These are phyloP conservation scores for Domatiomyces catenatus DNA, from an alignment of 2,329 filamentous ascomycete species.

Conservation along the genomic window DNA sequence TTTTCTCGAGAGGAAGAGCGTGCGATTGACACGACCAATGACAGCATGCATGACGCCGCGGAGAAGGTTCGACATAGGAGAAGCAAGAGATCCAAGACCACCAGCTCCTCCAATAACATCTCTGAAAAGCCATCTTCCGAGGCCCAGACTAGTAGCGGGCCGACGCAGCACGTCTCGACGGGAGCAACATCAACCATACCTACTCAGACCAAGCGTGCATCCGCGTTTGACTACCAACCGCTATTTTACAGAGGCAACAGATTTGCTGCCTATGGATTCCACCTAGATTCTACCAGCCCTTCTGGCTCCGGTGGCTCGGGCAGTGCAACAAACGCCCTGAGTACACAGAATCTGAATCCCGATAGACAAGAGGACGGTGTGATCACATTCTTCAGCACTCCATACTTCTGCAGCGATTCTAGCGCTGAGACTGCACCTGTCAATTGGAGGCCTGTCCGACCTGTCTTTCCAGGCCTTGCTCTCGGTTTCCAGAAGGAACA, in stretches of 20 bases:
- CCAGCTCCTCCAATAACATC: slow-evolving; percentile 28
- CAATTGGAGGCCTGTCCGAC: slow-evolving; percentile 3
- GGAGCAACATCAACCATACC: slow-evolving; percentile 1
- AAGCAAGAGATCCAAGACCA: slow-evolving; percentile 35
- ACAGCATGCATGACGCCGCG: slow-evolving; percentile 4
- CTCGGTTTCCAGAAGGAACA: slow-evolving; percentile 5
- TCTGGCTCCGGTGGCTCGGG: slow-evolving; percentile 33
- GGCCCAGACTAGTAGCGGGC: slow-evolving; percentile 4
- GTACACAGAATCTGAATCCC: slow-evolving; percentile 34
- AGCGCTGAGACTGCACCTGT: slow-evolving; percentile 22
- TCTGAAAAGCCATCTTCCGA: slow-evolving; percentile 9
- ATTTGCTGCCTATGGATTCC: slow-evolving; percentile 30
- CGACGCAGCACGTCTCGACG: slow-evolving; percentile 1
- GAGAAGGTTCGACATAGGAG: slow-evolving; percentile 29
- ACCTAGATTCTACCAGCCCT: slow-evolving; percentile 35
- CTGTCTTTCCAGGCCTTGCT: slow-evolving; percentile 1
- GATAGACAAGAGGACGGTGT: slow-evolving; percentile 44
- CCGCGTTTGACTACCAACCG: slow-evolving; percentile 27
- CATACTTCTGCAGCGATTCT: slow-evolving; percentile 66
- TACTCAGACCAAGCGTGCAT: not conserved
- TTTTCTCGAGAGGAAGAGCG: slow-evolving; percentile 42
- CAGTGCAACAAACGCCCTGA: slow-evolving; percentile 30
- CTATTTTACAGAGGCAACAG: slow-evolving; percentile 31
- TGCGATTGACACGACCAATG: slow-evolving; percentile 3
- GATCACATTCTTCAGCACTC: slow-evolving; percentile 71